These are phyloP conservation scores for Phaeotremella skinneri DNA, from an alignment of 768 basidiomycete genomes.

Conservation along the genomic window DNA sequence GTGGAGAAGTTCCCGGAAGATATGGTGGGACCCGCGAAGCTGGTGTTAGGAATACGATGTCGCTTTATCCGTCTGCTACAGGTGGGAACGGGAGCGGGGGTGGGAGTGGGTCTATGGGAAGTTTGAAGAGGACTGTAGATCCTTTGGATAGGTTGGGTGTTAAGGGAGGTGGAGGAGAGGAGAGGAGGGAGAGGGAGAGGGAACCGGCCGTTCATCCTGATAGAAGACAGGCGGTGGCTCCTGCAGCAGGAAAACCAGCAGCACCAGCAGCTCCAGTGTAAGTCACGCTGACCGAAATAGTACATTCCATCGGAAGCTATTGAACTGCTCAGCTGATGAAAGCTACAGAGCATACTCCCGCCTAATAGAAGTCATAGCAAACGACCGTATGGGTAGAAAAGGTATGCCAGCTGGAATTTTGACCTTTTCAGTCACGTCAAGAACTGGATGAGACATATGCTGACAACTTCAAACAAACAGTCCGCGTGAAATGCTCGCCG, in stretches of 20 bases:
- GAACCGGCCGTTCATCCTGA: conserved; percentile 8
- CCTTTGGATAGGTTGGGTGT: conserved; percentile 37
- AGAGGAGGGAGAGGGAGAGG: conserved; percentile 8
- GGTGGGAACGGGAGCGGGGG: conserved; percentile 11
- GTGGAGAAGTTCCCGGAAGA: conserved; percentile 40
- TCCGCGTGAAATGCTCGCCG: conserved; percentile 85
- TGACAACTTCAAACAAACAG: conserved; percentile 53
- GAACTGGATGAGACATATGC: neutral
- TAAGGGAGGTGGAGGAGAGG: conserved; percentile 23
- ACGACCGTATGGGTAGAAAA: conserved; percentile 92
- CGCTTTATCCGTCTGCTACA: conserved; percentile 19
- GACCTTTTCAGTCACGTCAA: conserved; percentile 5
- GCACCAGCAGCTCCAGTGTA: conserved; percentile 17
- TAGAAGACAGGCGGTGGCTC: conserved; percentile 12
- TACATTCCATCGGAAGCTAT: too few relatives aligned
- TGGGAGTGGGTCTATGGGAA: conserved; percentile 19
- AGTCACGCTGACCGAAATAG: neutral
- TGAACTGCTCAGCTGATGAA: neutral
- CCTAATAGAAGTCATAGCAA: conserved; percentile 74
- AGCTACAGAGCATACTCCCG: conserved; percentile 17
- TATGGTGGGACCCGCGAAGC: conserved; percentile 46
- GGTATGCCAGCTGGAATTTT: conserved; percentile 56
- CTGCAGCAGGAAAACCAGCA: conserved; percentile 17
- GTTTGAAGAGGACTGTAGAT: conserved; percentile 31
- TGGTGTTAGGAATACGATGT: conserved; percentile 45